A percentile compares a stretch with the other conserved stretches of the same genome.
Evolutionary conservation across 1,139 yeast species (phyloP).

Genomic region (Candida sojae): DNA sequence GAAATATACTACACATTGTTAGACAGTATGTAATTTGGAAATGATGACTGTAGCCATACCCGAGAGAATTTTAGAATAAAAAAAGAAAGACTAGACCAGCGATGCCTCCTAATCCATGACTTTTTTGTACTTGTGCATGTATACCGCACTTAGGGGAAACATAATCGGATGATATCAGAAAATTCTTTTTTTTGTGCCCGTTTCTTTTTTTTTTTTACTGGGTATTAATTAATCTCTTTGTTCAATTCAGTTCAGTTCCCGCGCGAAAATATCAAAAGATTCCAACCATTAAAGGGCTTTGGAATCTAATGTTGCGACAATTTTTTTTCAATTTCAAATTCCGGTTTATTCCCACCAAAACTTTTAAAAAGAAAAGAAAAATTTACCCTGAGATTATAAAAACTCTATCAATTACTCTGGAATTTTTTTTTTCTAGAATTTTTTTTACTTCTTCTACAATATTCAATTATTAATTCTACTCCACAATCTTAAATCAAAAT

Average conservation of each 20-base stretch:
- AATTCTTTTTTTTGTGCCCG: too few relatives aligned
- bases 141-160: too few relatives aligned
- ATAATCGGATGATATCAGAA: too few relatives aligned
- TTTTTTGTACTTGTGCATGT: too few relatives aligned
- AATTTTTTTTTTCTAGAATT: not conserved
- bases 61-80: too few relatives aligned
- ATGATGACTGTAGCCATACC: too few relatives aligned
- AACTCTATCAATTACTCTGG: not conserved
- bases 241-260: not conserved
- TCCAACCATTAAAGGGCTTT: not conserved
- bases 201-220: too few relatives aligned
- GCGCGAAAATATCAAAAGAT: slow-evolving; percentile 2
- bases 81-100: too few relatives aligned
- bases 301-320: not conserved
- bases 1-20: too few relatives aligned
- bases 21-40: too few relatives aligned
- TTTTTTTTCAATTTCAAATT: not conserved
- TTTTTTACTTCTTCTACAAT: not conserved
- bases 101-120: too few relatives aligned
- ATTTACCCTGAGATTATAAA: not conserved
- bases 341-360: not conserved
- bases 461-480: not conserved
- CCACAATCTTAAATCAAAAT: slow-evolving; percentile 17
- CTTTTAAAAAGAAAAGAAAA: not conserved
- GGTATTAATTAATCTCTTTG: too few relatives aligned